These are phyloP conservation scores for Eleusine coracana DNA, from an alignment of 176 grass and related monocot species.

Conservation along the genomic window DNA sequence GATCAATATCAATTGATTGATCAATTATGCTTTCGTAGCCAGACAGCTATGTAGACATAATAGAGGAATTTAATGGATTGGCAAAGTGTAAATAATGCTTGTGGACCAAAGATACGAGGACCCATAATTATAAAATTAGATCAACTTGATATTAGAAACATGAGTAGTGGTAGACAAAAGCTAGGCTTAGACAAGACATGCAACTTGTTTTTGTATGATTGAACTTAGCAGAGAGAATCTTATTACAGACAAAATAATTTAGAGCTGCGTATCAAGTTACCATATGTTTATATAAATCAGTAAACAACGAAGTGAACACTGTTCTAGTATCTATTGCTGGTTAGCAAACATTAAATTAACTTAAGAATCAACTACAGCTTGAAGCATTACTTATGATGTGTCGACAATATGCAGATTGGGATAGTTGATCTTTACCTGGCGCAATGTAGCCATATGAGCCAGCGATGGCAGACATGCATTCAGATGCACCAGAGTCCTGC, in stretches of 20 bases:
- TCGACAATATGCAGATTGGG: neutral
- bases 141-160: neutral
- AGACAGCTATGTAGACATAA: constrained; percentile 2
- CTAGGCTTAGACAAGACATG: neutral
- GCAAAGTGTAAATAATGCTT: neutral
- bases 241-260: neutral
- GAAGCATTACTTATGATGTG: neutral
- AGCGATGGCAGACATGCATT: constrained; percentile 96
- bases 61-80: neutral
- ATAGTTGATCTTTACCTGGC: constrained; percentile 59
- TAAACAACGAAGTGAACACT: neutral
- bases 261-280: neutral
- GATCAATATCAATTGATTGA: neutral
- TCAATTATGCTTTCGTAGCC: neutral
- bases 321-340: neutral
- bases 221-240: neutral
- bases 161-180: neutral
- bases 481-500: constrained; percentile 75
- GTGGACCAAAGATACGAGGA: constrained; percentile 17
- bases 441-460: constrained; percentile 98
- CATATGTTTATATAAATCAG: neutral
- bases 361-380: neutral
- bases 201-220: neutral
- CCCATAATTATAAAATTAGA: neutral
- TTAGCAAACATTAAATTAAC: neutral